Evolutionary conservation across 164 flowering plant species (phyloP).

Genomic region (Magnolia officinalis): DNA sequence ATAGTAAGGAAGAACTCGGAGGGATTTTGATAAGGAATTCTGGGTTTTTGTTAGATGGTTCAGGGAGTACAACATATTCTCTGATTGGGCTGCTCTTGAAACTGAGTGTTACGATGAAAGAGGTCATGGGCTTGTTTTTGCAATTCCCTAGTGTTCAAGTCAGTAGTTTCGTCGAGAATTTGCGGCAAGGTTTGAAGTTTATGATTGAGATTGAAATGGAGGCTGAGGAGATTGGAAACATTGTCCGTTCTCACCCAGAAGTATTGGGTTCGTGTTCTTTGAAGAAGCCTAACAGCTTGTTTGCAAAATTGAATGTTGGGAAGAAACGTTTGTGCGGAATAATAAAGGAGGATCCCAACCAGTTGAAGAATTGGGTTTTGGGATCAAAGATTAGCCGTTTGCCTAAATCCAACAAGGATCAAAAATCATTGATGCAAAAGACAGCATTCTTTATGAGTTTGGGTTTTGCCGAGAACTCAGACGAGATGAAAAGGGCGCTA

Average conservation of each 20-base stretch:
- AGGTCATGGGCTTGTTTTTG: conserved; percentile 35
- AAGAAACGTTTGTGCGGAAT: conserved; percentile 39
- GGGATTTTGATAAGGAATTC: conserved; percentile 33
- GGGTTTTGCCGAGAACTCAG: conserved; percentile 50
- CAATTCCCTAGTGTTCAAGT: conserved; percentile 38
- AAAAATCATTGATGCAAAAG: conserved; percentile 26
- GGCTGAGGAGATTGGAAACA: conserved; percentile 33
- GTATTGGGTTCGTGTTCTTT: conserved; percentile 44
- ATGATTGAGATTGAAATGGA: conserved; percentile 52
- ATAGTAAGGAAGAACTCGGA: conserved; percentile 32
- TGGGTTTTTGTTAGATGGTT: conserved; percentile 43
- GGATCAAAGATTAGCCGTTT: conserved; percentile 37
- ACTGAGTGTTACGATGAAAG: conserved; percentile 32
- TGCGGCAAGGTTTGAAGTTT: conserved; percentile 36
- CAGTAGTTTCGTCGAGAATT: conserved; percentile 35
- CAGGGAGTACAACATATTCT: conserved; percentile 33
- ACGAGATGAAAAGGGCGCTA: conserved; percentile 46
- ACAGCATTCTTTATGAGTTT: conserved; percentile 47
- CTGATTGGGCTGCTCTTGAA: conserved; percentile 46
- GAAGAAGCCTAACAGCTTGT: conserved; percentile 40
- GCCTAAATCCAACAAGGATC: conserved; percentile 22
- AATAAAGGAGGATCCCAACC: conserved; percentile 47
- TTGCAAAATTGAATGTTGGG: conserved; percentile 35
- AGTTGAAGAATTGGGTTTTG: conserved; percentile 45
- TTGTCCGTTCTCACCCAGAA: conserved; percentile 31